phyloP scores from a whole-genome alignment of 2,329 filamentous ascomycete genomes.

The Penicillium thymicola region DNA sequence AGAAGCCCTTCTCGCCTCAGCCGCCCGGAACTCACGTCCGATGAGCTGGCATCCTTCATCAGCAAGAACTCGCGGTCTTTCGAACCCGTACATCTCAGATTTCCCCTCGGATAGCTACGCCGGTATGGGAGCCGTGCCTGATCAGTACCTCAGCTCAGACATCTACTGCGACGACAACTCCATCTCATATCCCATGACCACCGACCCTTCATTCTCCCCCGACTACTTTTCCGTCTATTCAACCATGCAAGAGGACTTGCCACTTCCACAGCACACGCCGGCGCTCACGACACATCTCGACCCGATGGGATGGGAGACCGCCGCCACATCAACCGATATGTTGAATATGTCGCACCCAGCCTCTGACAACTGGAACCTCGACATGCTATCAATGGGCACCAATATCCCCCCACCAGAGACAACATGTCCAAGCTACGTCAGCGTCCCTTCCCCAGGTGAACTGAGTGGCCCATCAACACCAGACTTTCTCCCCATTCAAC shows the following conservation, averaged over 20 bases:
- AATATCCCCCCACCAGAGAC: slow-evolving; percentile 32
- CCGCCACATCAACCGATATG: slow-evolving; percentile 13
- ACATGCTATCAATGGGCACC: slow-evolving; percentile 34
- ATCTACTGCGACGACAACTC: slow-evolving; percentile 19
- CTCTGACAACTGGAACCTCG: slow-evolving; percentile 32
- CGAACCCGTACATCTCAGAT: slow-evolving; percentile 21
- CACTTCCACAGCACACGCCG: slow-evolving; percentile 22
- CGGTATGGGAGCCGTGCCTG: slow-evolving; percentile 14
- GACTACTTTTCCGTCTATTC: slow-evolving; percentile 22
- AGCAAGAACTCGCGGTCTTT: slow-evolving; percentile 32
- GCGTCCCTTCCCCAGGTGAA: slow-evolving; percentile 35
- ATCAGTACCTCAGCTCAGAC: slow-evolving; percentile 19
- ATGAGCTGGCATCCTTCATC: slow-evolving; percentile 74
- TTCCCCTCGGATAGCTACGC: slow-evolving; percentile 20
- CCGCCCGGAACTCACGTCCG: slow-evolving; percentile 52
- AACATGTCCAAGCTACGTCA: slow-evolving; percentile 33
- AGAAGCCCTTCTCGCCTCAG: slow-evolving; percentile 39
- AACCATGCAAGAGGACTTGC: slow-evolving; percentile 18
- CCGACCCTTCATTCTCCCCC: slow-evolving; percentile 19
- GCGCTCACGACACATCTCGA: slow-evolving; percentile 27
- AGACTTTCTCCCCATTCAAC: slow-evolving; percentile 38
- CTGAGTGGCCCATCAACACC: slow-evolving; percentile 38
- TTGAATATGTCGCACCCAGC: slow-evolving; percentile 24
- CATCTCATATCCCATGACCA: slow-evolving; percentile 23
- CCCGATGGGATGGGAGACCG: slow-evolving; percentile 26